A percentile compares a stretch with the other conserved stretches of the same genome.
Evolutionary conservation across 495 filamentous ascomycete genomes (phyloP).

Genomic region (Penicillium coprophilum): DNA sequence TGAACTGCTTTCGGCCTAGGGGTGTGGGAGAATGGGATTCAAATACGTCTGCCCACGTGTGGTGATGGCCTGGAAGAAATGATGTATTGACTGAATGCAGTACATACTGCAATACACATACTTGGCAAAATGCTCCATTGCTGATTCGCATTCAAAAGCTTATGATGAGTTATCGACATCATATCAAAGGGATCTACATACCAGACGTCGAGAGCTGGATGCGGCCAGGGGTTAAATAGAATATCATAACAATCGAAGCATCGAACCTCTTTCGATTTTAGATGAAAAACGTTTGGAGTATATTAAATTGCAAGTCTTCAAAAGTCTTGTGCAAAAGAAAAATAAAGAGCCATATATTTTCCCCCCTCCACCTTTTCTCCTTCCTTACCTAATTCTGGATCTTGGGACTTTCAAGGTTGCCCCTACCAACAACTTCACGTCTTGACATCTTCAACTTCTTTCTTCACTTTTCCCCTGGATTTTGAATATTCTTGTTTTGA

Average conservation of each 20-base stretch:
- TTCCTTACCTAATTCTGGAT: conserved; percentile 17
- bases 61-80: neutral
- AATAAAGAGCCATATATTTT: conserved; percentile 9
- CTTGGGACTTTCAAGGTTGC: neutral
- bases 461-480: neutral
- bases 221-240: neutral
- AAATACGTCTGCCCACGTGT: neutral
- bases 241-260: conserved; percentile 2
- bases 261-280: neutral
- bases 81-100: neutral
- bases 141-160: conserved; percentile 4
- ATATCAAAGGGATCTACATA: conserved; percentile 8
- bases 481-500: neutral
- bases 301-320: neutral
- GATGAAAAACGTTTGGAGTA: neutral
- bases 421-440: conserved; percentile 3
- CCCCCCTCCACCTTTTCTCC: conserved; percentile 18
- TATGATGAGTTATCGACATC: conserved; percentile 2
- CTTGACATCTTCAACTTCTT: conserved; percentile 5
- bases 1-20: neutral
- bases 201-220: conserved; percentile 2
- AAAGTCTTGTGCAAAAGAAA: neutral
- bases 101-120: neutral
- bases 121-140: neutral
- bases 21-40: neutral